Evolutionary conservation across 768 basidiomycete species (phyloP).

Genomic region (Lactarius akahatsu): DNA sequence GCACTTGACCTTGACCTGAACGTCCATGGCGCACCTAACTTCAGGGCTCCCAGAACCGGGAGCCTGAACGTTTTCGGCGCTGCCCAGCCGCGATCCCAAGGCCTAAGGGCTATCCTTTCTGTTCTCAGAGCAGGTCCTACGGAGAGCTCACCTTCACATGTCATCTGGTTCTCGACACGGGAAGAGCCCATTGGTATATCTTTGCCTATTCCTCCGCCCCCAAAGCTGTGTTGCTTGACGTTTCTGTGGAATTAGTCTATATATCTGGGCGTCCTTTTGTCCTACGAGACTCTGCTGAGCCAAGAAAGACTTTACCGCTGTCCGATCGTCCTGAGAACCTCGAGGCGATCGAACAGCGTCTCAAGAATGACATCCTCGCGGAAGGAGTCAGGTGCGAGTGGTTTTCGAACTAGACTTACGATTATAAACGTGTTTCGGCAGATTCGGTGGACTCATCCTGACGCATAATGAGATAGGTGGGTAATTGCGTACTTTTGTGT

Average conservation of each 20-base stretch:
- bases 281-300: slow-evolving; percentile 81
- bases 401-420: slow-evolving; percentile 16
- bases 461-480: slow-evolving; percentile 91
- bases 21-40: slow-evolving; percentile 94
- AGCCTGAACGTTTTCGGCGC: slow-evolving; percentile 91
- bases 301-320: slow-evolving; percentile 71
- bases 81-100: slow-evolving; percentile 92
- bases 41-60: slow-evolving; percentile 75
- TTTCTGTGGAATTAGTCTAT: slow-evolving; percentile 51
- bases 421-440: slow-evolving; percentile 33
- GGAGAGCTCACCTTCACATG: slow-evolving; percentile 61
- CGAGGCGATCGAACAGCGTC: slow-evolving; percentile 84
- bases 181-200: slow-evolving; percentile 88
- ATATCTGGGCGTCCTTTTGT: slow-evolving; percentile 93
- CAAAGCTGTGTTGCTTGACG: slow-evolving; percentile 20
- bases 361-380: slow-evolving; percentile 88
- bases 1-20: slow-evolving; percentile 89
- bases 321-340: slow-evolving; percentile 95
- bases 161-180: slow-evolving; percentile 95
- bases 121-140: slow-evolving; percentile 74
- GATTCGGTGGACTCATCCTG: slow-evolving; percentile 86
- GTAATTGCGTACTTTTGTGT: slow-evolving; percentile 27
- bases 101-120: slow-evolving; percentile 85
- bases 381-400: slow-evolving; percentile 66
- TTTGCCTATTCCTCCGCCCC: background rate